Base-by-base conservation (phyloP, 1,284 basidiomycete genomes). In the Cryptococcus sp. region DNA sequence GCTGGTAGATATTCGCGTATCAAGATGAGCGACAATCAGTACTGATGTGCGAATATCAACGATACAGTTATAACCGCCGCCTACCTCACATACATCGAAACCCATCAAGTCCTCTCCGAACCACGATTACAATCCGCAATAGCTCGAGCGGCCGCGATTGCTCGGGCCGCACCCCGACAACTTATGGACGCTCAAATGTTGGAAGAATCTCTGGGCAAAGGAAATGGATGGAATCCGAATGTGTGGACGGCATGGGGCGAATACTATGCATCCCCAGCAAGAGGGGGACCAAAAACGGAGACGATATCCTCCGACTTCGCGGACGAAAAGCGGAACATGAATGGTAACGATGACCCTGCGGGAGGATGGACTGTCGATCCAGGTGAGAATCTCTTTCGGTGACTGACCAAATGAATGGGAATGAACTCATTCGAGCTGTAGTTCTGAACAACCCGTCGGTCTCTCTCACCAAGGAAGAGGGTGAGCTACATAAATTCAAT, bases 51-150 rank as follows among this genome's bases (percentile, higher is more conserved):
- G 25, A 20, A 23, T 35, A 22, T 47, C 13, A 13, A 35, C 13
- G 30, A 35, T 13, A 35, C 30, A 62, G 61, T 51, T 22, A 72
- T 77, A 23, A 56, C 66, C 2, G 58, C 73, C 5, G 70, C 75
- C 13, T 72, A 71, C 56, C 46, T 76, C 16, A 58, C 67, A 0
- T 77, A 60, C 55, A 17, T 75, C 16, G 47, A 61, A 15, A 58
- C 69, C 46, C 56, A 72, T 52, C 20, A 68, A 1, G 68, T 70
- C 2, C 30, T 77, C 6, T 48, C 65, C 5, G 75, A 77, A 38
- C 51, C 60, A 2, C 38, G 55, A 16, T 35, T 68, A 6, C 35
- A 56, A 6, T 47, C 55, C 1, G 23, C 22, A 5, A 54, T 74
- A 17, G 10, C 42, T 1, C 50, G 55, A 40, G 73, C 72, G 0